These are phyloP conservation scores for Penicillium sp. DNA, from an alignment of 2,329 filamentous ascomycete species.

Conservation along the genomic window DNA sequence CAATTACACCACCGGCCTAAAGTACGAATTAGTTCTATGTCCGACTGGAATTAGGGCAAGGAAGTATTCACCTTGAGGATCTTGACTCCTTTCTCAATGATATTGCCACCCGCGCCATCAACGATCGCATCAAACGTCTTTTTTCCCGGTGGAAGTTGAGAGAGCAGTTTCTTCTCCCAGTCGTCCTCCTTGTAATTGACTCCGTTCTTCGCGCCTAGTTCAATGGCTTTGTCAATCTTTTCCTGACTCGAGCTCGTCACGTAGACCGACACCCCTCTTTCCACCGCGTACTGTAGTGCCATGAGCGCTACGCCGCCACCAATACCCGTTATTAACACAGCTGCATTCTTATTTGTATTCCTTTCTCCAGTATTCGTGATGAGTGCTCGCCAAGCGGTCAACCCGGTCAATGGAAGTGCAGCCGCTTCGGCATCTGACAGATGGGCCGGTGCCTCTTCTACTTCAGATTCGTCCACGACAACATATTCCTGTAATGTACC, in stretches of 20 bases:
- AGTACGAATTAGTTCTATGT: slow-evolving; percentile 17
- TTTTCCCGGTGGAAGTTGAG: slow-evolving; percentile 57
- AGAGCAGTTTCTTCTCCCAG: slow-evolving; percentile 74
- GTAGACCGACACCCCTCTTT: slow-evolving; percentile 70
- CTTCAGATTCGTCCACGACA: slow-evolving; percentile 63
- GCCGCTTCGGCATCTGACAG: slow-evolving; percentile 71
- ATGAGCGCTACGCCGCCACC: slow-evolving; percentile 87
- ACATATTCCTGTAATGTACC: slow-evolving; percentile 75
- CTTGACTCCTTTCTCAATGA: slow-evolving; percentile 64
- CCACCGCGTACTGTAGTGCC: slow-evolving; percentile 74
- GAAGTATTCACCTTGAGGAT: slow-evolving; percentile 58
- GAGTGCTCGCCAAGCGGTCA: slow-evolving; percentile 85
- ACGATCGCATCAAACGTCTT: slow-evolving; percentile 76
- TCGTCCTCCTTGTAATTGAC: slow-evolving; percentile 71
- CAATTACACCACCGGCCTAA: slow-evolving; percentile 72
- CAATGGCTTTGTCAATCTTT: slow-evolving; percentile 68
- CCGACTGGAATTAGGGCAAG: background rate
- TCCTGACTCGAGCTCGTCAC: slow-evolving; percentile 71
- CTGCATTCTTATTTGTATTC: slow-evolving; percentile 55
- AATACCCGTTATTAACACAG: slow-evolving; percentile 84
- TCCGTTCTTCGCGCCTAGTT: slow-evolving; percentile 75
- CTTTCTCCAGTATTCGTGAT: slow-evolving; percentile 69
- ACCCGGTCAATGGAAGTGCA: slow-evolving; percentile 75
- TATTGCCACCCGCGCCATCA: slow-evolving; percentile 84
- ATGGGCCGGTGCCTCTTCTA: slow-evolving; percentile 72